phyloP scores from a whole-genome alignment of 2,329 filamentous ascomycete genomes.

The Clathrospora elynae region DNA sequence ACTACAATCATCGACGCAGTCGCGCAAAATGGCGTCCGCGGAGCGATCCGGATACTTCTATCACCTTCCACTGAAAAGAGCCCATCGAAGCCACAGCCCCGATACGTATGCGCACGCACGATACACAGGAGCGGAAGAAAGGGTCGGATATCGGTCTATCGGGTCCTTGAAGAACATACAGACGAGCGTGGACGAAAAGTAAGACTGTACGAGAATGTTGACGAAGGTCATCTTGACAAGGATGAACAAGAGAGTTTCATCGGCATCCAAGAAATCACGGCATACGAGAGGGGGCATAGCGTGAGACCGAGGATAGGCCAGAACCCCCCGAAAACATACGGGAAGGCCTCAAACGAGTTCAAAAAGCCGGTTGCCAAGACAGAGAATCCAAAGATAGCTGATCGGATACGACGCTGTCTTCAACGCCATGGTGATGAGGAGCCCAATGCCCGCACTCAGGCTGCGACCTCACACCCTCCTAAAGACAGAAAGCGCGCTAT shows the following conservation, averaged over 20 bases:
- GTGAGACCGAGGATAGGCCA: not conserved
- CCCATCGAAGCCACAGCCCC: not conserved
- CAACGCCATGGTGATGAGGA: too few relatives aligned
- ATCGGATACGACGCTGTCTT: too few relatives aligned
- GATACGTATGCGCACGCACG: conserved; percentile 4
- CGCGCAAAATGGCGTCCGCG: conserved; percentile 2
- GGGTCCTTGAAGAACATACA: not conserved
- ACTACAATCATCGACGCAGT: too few relatives aligned
- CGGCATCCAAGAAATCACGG: not conserved
- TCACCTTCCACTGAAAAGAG: not conserved
- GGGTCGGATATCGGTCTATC: conserved; percentile 2
- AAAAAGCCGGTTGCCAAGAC: not conserved
- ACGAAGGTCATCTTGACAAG: conserved; percentile 1
- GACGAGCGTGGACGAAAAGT: not conserved
- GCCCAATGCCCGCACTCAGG: too few relatives aligned
- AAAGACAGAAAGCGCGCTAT: too few relatives aligned
- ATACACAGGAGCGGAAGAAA: conserved; percentile 3
- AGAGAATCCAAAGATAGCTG: too few relatives aligned
- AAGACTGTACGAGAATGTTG: conserved; percentile 3
- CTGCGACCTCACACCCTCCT: too few relatives aligned
- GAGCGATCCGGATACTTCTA: not conserved
- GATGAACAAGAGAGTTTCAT: conserved; percentile 1
- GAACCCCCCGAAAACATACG: not conserved
- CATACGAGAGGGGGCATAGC: not conserved
- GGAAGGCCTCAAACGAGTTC: not conserved